Evolutionary conservation across 2,329 filamentous ascomycete species (phyloP).

Genomic region (Exophiala calicioides): DNA sequence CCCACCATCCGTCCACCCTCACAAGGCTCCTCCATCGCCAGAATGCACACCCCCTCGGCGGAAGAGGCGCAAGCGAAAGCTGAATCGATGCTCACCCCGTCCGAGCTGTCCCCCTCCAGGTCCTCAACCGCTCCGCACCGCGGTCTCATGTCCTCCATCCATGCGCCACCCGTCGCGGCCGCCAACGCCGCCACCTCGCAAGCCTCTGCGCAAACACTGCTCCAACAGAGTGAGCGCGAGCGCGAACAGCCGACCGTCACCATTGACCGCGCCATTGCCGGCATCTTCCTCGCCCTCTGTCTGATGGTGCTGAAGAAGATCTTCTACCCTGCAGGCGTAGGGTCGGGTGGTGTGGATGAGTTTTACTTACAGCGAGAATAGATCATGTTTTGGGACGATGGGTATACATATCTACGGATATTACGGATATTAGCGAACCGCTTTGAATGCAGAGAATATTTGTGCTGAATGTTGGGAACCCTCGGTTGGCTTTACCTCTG

Average conservation of each 20-base stretch:
- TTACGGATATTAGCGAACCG: background rate
- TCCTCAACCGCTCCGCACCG: conserved; percentile 28
- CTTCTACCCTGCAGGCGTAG: conserved; percentile 26
- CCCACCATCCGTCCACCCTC: conserved; percentile 40
- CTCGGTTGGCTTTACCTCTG: conserved; percentile 11
- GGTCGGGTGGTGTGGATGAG: conserved; percentile 22
- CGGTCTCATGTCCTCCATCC: conserved; percentile 34
- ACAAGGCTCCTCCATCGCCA: conserved; percentile 9
- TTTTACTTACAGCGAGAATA: conserved; percentile 27
- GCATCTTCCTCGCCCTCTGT: conserved; percentile 67
- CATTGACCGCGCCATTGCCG: conserved; percentile 79
- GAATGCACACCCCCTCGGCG: conserved; percentile 23
- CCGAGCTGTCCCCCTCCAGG: conserved; percentile 16
- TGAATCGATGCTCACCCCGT: conserved; percentile 21
- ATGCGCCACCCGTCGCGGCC: conserved; percentile 18
- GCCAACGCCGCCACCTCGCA: conserved; percentile 19
- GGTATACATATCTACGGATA: no score
- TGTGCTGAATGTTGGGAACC: no score
- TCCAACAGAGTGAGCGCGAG: conserved; percentile 4
- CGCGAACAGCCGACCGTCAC: conserved; percentile 50
- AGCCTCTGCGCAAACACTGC: conserved; percentile 10
- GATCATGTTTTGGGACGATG: no score
- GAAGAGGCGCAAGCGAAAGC: conserved; percentile 24
- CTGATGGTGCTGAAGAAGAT: conserved; percentile 65
- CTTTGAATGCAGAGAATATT: no score